These are phyloP conservation scores for Brettanomyces anomalus DNA, from an alignment of 805 yeast species.

Conservation along the genomic window DNA sequence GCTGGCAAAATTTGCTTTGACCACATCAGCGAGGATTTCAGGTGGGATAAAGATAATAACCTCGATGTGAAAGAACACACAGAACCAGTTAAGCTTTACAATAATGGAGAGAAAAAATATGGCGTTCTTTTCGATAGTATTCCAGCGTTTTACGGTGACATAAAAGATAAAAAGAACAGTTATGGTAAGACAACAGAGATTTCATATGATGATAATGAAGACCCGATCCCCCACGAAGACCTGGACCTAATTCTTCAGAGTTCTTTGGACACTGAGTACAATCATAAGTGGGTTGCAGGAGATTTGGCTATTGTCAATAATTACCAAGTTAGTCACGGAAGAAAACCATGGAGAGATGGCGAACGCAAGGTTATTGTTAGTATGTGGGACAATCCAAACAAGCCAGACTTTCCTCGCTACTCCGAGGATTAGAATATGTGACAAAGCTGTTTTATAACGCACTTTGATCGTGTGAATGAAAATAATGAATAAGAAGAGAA, in stretches of 20 bases:
- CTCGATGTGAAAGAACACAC: slow-evolving; percentile 22
- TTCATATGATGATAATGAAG: slow-evolving; percentile 16
- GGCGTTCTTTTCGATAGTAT: slow-evolving; percentile 21
- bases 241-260: slow-evolving; percentile 13
- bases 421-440: too few relatives aligned
- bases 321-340: slow-evolving; percentile 28
- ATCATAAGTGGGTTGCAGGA: slow-evolving; percentile 25
- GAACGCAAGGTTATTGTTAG: slow-evolving; percentile 25
- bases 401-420: slow-evolving; percentile 1
- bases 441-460: too few relatives aligned
- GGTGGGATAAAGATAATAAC: slow-evolving; percentile 20
- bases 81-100: slow-evolving; percentile 14
- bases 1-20: slow-evolving; percentile 19
- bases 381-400: slow-evolving; percentile 24
- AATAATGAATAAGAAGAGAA: too few relatives aligned
- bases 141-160: slow-evolving; percentile 13
- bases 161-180: slow-evolving; percentile 1
- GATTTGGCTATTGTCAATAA: slow-evolving; percentile 28
- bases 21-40: slow-evolving; percentile 18
- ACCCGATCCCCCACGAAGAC: slow-evolving; percentile 10
- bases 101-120: slow-evolving; percentile 1
- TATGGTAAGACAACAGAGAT: slow-evolving; percentile 7
- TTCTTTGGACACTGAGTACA: slow-evolving; percentile 17
- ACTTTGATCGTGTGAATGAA: too few relatives aligned
- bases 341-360: slow-evolving; percentile 23